Percentiles rank a stretch among this genome's conserved stretches.
phyloP scores from a whole-genome alignment of 305 asterid species.

The Withania somnifera region DNA sequence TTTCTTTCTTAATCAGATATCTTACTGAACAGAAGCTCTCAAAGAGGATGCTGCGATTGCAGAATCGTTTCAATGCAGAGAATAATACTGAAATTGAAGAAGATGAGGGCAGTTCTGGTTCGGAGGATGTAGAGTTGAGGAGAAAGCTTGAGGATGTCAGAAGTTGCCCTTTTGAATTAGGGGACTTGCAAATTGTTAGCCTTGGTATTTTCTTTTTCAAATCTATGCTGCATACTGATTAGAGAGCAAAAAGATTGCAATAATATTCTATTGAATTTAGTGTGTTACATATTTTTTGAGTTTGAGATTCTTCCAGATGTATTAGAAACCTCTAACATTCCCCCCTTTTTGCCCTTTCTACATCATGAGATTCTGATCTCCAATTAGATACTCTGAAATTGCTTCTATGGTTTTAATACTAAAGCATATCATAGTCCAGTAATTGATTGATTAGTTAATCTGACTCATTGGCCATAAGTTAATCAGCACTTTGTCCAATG shows the following conservation, averaged over 20 bases:
- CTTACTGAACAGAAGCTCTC: slow-evolving; percentile 74
- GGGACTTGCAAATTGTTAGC: slow-evolving; percentile 58
- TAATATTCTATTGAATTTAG: not conserved
- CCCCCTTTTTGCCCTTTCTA: not conserved
- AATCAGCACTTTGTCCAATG: not conserved
- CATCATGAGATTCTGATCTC: not conserved
- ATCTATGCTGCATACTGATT: not conserved
- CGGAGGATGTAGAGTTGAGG: slow-evolving; percentile 44
- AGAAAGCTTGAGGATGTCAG: slow-evolving; percentile 48
- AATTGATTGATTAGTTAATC: not conserved
- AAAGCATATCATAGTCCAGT: not conserved
- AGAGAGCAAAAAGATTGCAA: not conserved
- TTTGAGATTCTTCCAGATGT: not conserved
- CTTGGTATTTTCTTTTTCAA: slow-evolving; percentile 33
- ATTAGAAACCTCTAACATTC: not conserved
- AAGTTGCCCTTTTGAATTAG: slow-evolving; percentile 48
- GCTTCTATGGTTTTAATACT: not conserved
- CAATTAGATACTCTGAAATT: not conserved
- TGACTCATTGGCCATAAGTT: not conserved
- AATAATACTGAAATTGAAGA: slow-evolving; percentile 30
- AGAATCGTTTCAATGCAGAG: slow-evolving; percentile 38
- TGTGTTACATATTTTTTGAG: not conserved
- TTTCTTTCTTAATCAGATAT: slow-evolving; percentile 37
- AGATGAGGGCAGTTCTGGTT: slow-evolving; percentile 38
- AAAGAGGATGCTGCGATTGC: slow-evolving; percentile 57